Percentiles rank a stretch among this genome's conserved stretches.
phyloP scores from a whole-genome alignment of 768 basidiomycete genomes.

The Naganishia kalamii region DNA sequence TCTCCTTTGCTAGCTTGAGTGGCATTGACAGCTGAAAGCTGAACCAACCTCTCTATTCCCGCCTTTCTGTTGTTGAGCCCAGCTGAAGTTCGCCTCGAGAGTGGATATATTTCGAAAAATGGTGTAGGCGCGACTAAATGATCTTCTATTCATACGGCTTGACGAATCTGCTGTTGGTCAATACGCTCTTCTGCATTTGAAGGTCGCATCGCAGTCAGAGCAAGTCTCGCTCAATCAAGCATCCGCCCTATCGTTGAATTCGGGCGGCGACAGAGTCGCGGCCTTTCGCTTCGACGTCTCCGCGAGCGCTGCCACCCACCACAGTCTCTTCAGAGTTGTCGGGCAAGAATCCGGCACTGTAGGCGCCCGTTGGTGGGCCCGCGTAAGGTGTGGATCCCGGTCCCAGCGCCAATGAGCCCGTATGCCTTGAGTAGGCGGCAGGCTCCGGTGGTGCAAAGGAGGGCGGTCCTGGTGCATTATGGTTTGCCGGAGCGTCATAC shows the following conservation, averaged over 20 bases:
- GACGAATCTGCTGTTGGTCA: too few species aligned
- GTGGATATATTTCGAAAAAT: too few species aligned
- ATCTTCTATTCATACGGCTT: too few species aligned
- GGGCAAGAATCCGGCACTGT: background rate
- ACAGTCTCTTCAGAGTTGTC: background rate
- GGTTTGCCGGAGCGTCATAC: slow-evolving; percentile 1
- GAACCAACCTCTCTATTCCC: too few species aligned
- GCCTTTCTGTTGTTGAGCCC: too few species aligned
- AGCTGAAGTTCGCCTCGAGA: too few species aligned
- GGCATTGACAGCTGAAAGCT: too few species aligned
- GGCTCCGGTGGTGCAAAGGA: background rate
- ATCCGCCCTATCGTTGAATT: background rate
- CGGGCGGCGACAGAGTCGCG: background rate
- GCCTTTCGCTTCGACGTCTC: background rate
- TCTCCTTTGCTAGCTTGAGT: too few species aligned
- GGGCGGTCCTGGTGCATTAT: background rate
- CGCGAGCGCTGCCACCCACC: background rate
- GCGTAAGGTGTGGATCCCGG: background rate
- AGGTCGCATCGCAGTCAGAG: too few species aligned
- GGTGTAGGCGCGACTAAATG: too few species aligned
- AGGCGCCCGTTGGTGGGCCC: background rate
- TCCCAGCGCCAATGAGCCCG: background rate
- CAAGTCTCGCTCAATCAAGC: too few species aligned
- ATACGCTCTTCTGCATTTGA: too few species aligned
- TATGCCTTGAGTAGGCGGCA: background rate